A percentile compares a stretch with the other conserved stretches of the same genome.
phyloP scores from a whole-genome alignment of 345 rosid genomes.

The Citrus australasica region DNA sequence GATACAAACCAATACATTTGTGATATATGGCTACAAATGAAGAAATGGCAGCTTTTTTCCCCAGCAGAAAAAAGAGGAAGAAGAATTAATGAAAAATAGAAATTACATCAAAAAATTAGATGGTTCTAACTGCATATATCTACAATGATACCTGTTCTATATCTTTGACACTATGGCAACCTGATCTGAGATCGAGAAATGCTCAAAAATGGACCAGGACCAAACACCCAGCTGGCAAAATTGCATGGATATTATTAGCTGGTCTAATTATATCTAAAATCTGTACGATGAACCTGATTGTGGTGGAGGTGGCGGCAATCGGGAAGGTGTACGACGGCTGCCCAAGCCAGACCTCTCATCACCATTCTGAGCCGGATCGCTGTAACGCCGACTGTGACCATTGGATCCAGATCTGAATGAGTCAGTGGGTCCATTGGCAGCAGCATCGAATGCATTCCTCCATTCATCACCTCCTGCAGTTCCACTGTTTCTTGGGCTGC shows the following conservation, averaged over 20 bases:
- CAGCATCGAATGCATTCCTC: slow-evolving; percentile 93
- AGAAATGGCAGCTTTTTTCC: not conserved
- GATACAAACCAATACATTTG: not conserved
- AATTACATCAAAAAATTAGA: slow-evolving; percentile 11
- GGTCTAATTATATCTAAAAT: slow-evolving; percentile 30
- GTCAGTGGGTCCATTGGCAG: slow-evolving; percentile 61
- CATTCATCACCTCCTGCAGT: slow-evolving; percentile 73
- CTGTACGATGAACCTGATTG: slow-evolving; percentile 48
- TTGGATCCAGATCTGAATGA: slow-evolving; percentile 43
- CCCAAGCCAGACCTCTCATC: slow-evolving; percentile 46
- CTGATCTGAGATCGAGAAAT: slow-evolving; percentile 20
- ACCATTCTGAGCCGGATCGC: slow-evolving; percentile 71
- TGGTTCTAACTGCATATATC: slow-evolving; percentile 11
- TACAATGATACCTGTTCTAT: slow-evolving; percentile 11
- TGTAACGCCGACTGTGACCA: slow-evolving; percentile 68
- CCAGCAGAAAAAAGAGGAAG: not conserved
- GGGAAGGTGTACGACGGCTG: slow-evolving; percentile 75
- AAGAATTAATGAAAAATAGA: not conserved
- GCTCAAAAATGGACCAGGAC: slow-evolving; percentile 19
- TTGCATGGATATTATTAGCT: slow-evolving; percentile 11
- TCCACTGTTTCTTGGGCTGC: slow-evolving; percentile 72
- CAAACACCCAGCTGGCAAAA: slow-evolving; percentile 6
- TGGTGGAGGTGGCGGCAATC: slow-evolving; percentile 89
- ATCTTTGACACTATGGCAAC: slow-evolving; percentile 8
- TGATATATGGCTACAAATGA: not conserved